Evolutionary conservation across 2,329 filamentous ascomycete species (phyloP).

Genomic region (Pezicula rhizophila): DNA sequence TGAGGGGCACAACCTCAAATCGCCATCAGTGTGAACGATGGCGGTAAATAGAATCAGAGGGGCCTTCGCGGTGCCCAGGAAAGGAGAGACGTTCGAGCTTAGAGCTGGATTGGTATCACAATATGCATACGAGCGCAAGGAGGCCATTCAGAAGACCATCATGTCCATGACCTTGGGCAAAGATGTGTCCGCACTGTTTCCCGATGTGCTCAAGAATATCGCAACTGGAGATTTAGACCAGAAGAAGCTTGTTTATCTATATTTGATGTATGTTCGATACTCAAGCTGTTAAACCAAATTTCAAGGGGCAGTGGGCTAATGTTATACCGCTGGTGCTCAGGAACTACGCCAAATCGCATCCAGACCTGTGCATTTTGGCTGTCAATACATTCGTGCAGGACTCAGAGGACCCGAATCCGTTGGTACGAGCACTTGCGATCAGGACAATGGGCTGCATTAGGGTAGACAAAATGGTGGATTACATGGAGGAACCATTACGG

Average conservation of each 20-base stretch:
- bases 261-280: constrained; percentile 66
- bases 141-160: constrained; percentile 99
- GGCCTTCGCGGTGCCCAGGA: constrained; percentile 86
- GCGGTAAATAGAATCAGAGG: constrained; percentile 94
- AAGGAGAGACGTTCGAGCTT: constrained; percentile 97
- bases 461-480: constrained; percentile 99
- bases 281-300: too few species aligned
- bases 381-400: constrained; percentile 99
- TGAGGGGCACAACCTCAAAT: constrained; percentile 30
- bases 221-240: constrained; percentile 91
- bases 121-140: constrained; percentile 98
- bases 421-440: constrained; percentile 90
- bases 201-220: constrained; percentile 98
- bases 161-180: constrained; percentile 99
- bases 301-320: constrained; percentile 8
- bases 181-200: constrained; percentile 94
- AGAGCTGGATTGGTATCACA: constrained; percentile 93
- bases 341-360: constrained; percentile 99
- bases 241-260: constrained; percentile 98
- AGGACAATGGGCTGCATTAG: constrained; percentile 98
- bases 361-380: constrained; percentile 94
- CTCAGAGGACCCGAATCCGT: constrained; percentile 94
- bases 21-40: constrained; percentile 50
- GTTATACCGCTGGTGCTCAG: constrained; percentile 53
- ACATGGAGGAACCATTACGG: constrained; percentile 95